These are phyloP conservation scores for Nakazawaea molendinolei DNA, from an alignment of 805 yeast genomes.

Conservation along the genomic window DNA sequence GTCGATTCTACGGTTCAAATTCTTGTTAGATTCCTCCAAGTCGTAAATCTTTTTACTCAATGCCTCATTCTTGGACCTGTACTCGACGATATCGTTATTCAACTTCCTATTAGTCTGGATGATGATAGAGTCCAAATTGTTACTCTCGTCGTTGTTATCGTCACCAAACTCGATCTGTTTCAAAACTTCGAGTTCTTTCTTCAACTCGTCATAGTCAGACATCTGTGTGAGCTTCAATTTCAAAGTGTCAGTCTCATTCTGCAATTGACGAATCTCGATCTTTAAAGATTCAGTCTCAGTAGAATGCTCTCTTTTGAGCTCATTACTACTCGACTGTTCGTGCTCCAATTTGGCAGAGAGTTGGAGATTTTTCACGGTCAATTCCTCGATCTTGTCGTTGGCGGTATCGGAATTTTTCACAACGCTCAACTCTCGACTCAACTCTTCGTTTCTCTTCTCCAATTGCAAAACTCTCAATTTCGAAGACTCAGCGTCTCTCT, in stretches of 20 bases:
- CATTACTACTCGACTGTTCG: slow-evolving; percentile 27
- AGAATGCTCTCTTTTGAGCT: slow-evolving; percentile 17
- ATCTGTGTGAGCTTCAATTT: slow-evolving; percentile 43
- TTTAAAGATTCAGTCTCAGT: slow-evolving; percentile 31
- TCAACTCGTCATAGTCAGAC: slow-evolving; percentile 74
- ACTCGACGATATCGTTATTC: slow-evolving; percentile 60
- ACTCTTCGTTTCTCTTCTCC: slow-evolving; percentile 71
- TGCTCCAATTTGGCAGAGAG: slow-evolving; percentile 53
- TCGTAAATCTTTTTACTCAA: slow-evolving; percentile 31
- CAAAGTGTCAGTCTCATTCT: slow-evolving; percentile 43
- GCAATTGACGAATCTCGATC: slow-evolving; percentile 40
- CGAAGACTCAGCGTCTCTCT: slow-evolving; percentile 67
- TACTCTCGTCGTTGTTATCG: slow-evolving; percentile 26
- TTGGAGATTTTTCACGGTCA: slow-evolving; percentile 65
- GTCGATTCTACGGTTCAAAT: slow-evolving; percentile 30
- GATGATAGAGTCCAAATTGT: slow-evolving; percentile 49
- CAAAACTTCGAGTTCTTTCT: slow-evolving; percentile 65
- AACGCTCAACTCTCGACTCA: slow-evolving; percentile 57
- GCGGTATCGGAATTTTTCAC: slow-evolving; percentile 40
- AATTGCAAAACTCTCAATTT: slow-evolving; percentile 63
- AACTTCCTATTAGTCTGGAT: slow-evolving; percentile 67
- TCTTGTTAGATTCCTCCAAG: slow-evolving; percentile 32
- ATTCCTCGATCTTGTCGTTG: slow-evolving; percentile 41
- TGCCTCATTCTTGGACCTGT: slow-evolving; percentile 52
- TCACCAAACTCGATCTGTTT: slow-evolving; percentile 72